phyloP scores from a whole-genome alignment of 176 grass and related monocot species.

The Eleusine indica region DNA sequence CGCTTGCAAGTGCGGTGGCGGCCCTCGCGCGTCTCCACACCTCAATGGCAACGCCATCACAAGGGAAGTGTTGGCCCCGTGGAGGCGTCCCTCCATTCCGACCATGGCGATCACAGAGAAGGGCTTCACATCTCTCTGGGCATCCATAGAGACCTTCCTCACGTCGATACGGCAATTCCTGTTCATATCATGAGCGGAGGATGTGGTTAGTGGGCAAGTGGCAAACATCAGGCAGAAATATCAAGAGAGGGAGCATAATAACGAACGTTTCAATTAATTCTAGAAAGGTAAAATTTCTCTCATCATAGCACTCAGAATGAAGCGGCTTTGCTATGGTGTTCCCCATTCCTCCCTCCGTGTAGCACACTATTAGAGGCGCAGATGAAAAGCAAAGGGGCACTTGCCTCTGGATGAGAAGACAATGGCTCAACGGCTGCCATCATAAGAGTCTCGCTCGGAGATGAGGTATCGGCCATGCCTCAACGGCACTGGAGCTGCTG shows the following conservation, averaged over 20 bases:
- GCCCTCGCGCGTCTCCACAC: background rate
- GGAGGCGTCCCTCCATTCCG: conserved; percentile 9
- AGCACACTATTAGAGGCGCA: background rate
- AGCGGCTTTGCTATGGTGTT: no score
- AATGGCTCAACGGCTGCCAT: background rate
- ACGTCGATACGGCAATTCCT: conserved; percentile 5
- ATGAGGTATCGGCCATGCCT: background rate
- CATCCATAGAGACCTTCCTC: conserved; percentile 10
- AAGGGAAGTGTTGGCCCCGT: background rate
- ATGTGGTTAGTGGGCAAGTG: background rate
- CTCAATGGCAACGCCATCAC: background rate
- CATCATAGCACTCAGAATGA: background rate
- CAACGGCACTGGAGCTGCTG: background rate
- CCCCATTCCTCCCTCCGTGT: no score
- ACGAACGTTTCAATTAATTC: background rate
- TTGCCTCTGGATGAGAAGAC: no score
- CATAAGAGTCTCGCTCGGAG: background rate
- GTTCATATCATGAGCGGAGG: background rate
- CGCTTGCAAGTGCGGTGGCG: background rate
- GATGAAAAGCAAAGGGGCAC: background rate
- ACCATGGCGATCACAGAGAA: conserved; percentile 37
- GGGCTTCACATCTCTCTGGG: conserved; percentile 37
- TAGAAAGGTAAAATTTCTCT: background rate
- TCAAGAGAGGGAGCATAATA: background rate
- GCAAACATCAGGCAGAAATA: background rate